Evolutionary conservation across 371 early-diverging fungal genomes (phyloP).

Genomic region (Mucor irregularis): DNA sequence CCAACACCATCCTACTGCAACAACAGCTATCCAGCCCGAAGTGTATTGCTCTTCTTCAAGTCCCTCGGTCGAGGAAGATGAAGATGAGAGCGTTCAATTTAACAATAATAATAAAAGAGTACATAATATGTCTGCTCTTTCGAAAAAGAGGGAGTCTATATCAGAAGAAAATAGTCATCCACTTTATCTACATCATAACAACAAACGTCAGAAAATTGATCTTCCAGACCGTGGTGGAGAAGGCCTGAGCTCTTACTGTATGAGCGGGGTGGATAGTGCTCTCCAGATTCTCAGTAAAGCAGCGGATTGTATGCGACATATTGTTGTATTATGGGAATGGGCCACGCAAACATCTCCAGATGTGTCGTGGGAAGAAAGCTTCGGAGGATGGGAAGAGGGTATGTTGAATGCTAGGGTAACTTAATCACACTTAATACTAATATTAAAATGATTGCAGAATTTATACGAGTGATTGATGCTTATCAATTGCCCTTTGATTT

Average conservation of each 20-base stretch:
- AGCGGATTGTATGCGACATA: conserved; percentile 38
- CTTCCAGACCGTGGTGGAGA: conserved; percentile 27
- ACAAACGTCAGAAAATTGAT: conserved; percentile 5
- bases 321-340: conserved; percentile 44
- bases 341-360: conserved; percentile 14
- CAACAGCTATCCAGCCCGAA: conserved; percentile 15
- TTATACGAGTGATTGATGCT: conserved; percentile 30
- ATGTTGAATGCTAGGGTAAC: background rate
- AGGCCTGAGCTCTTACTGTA: conserved; percentile 36
- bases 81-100: background rate
- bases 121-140: background rate
- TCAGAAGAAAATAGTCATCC: background rate
- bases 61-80: background rate
- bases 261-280: conserved; percentile 42
- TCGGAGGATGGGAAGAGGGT: conserved; percentile 32
- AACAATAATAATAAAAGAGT: background rate
- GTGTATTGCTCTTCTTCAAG: background rate
- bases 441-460: conserved; percentile 7
- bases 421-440: background rate
- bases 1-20: background rate
- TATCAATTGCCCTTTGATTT: conserved; percentile 45
- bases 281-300: conserved; percentile 39
- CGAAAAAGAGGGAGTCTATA: too few relatives aligned
- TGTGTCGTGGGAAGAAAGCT: conserved; percentile 17
- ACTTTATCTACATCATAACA: background rate